Base-by-base conservation (phyloP, 1,284 basidiomycete genomes). In the Naganishia liquefaciens region DNA sequence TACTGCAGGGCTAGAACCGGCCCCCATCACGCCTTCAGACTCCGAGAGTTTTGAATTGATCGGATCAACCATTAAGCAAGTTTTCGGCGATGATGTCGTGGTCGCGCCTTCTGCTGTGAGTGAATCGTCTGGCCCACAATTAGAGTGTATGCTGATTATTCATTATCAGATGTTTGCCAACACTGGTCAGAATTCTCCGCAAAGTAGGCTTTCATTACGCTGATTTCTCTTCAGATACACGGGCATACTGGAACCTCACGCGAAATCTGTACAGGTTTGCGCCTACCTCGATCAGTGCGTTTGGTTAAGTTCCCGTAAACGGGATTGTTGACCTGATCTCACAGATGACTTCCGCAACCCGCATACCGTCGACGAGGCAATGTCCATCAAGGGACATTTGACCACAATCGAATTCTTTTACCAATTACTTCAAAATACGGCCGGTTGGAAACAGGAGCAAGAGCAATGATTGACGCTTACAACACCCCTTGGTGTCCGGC, bases 291-390 rank as follows among this genome's bases (percentile, higher is more conserved):
- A 68, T 77, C 68, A 68, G 66, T 67, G 27, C 42, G 66, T 64
- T 2, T 28, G 5, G 23, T 4, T 7, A 10, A 19, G 11, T 44
- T n/a, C 40, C 21, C 17, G 33, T 37, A 37, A n/a, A n/a, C 33
- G 33, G 13, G 33, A 7, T 37, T 54, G 23, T 19, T 55, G 23
- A n/a, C 49, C n/a, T 43, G 21, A 1, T 28, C 9, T 23, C 52
- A 33, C 47, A 65, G 63, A 61, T 19, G 71, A 76, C 62, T 72
- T 77, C 53, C 68, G 74, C 23, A 76, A 79, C 60, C 75, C 79
- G 21, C 82, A 83, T 68, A 82, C 82, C 0, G 82, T 83, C 39
- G 74, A 83, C 68, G 82, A 83, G 69, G 73, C 76, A 47, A 77
- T 79, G 67, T 73, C 72, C 50, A 69, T 77, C 25, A 68, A 70